phyloP scores from a whole-genome alignment of 2,329 filamentous ascomycete species.

The Mycosphaerella arachidis region DNA sequence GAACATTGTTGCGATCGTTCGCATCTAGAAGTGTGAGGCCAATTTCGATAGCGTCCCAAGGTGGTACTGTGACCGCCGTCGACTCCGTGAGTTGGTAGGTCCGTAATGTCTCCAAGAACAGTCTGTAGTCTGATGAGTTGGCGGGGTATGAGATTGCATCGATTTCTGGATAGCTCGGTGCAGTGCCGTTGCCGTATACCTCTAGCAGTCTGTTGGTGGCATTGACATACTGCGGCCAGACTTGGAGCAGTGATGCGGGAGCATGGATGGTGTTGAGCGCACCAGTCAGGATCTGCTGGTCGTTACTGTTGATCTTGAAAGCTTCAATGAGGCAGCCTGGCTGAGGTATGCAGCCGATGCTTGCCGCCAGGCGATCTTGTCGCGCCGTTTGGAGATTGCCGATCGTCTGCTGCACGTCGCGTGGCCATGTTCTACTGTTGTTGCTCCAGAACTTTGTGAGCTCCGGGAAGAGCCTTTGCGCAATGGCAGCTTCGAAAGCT shows the following conservation, averaged over 20 bases:
- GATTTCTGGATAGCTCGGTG: background rate
- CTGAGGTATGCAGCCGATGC: background rate
- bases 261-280: background rate
- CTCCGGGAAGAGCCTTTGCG: slow-evolving; percentile 1
- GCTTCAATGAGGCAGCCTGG: background rate
- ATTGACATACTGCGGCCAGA: slow-evolving; percentile 2
- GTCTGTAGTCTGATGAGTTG: background rate
- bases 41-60: background rate
- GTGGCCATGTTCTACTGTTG: background rate
- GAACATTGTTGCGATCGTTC: background rate
- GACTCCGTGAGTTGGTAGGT: background rate
- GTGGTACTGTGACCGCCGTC: background rate
- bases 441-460: background rate
- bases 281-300: background rate
- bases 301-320: background rate
- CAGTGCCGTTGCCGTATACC: background rate
- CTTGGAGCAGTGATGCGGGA: background rate
- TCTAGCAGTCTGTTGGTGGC: background rate
- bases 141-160: background rate
- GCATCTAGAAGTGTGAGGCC: background rate
- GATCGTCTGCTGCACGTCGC: background rate
- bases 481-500: background rate
- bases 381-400: background rate
- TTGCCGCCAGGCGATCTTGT: background rate
- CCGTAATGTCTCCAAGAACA: background rate